phyloP scores from a whole-genome alignment of 495 filamentous ascomycete genomes.

The Daldinia caldariorum region DNA sequence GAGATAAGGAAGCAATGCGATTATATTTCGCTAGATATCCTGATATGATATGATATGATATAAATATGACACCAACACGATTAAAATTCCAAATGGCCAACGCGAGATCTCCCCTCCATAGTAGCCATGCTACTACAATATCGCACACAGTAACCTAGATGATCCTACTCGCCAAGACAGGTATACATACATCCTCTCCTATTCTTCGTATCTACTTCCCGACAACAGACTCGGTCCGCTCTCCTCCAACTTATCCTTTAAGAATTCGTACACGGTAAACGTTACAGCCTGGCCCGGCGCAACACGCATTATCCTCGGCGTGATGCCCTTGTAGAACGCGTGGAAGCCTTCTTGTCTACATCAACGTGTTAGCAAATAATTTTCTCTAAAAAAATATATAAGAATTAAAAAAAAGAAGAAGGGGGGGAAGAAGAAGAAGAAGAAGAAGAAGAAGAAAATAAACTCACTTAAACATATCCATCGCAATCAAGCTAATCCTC shows the following conservation, averaged over 20 bases:
- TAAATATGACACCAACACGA: background rate
- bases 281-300: constrained; percentile 98
- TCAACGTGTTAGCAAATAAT: constrained; percentile 23
- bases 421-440: too few relatives aligned
- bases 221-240: constrained; percentile 71
- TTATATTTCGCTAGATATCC: constrained; percentile 21
- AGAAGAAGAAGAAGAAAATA: constrained; percentile 1
- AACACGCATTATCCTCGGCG: constrained; percentile 95
- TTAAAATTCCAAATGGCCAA: background rate
- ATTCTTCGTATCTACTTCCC: constrained; percentile 80
- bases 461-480: constrained; percentile 88
- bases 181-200: constrained; percentile 36
- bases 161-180: background rate
- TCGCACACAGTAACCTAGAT: background rate
- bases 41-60: constrained; percentile 14
- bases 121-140: too few relatives aligned
- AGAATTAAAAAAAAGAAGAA: too few relatives aligned
- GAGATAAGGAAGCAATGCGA: constrained; percentile 20
- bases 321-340: constrained; percentile 99
- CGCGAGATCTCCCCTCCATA: background rate
- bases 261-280: constrained; percentile 93
- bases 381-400: too few relatives aligned
- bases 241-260: constrained; percentile 84
- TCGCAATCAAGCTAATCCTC: constrained; percentile 79
- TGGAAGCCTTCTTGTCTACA: constrained; percentile 81